Evolutionary conservation across 495 filamentous ascomycete genomes (phyloP), one percentile per base, ranked within the genome.

Genomic region (Trypethelium eluteriae): DNA sequence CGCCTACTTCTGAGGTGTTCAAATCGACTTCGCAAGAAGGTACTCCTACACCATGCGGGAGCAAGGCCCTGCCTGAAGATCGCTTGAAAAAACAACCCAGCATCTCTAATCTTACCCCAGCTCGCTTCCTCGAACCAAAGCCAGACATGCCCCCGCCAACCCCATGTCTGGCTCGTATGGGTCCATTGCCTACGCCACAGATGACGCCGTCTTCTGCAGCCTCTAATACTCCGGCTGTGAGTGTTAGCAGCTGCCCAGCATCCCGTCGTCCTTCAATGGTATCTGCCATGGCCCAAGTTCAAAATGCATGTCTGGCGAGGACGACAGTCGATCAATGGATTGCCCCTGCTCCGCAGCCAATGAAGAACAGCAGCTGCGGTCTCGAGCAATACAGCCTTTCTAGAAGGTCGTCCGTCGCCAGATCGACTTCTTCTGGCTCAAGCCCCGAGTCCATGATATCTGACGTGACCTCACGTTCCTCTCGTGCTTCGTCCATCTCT

Each of bases 391-490:
- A 59, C 53, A 78, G 78, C 81, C 76, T 78, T 18, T 59, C 39
- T 79, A 80, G 74, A 75, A 82, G 69, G 69, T 79, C 62, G 70
- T 83, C 70, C 80, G 82, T 68, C 86, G 90, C 90, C 73, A 89
- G 86, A 72, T 88, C 89, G 6, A 81, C 85, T 68, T 94, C 91
- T 2, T 87, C 86, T 38, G 82, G 85, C 49, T 95, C 91, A 63
- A 95, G 91, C 44, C 92, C 92, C 53, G 92, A 96, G 70, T 95
- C 91, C 66, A 93, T 94, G 90, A 79, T 95, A 35, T 94, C 90
- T 61, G 92, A 95, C 76, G 86, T 81, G 61, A 93, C 89, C 47
- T 80, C 82, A 39, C 78, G 75, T 63, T 69, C 77, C 53, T 81
- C 79, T 3, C 75, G 80, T 64, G 77, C 79, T 34, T 82, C 80